A percentile compares a stretch with the other conserved stretches of the same genome.
These are phyloP conservation scores for Epichloe brachyelytri DNA, from an alignment of 2,329 filamentous ascomycete species.

Conservation along the genomic window DNA sequence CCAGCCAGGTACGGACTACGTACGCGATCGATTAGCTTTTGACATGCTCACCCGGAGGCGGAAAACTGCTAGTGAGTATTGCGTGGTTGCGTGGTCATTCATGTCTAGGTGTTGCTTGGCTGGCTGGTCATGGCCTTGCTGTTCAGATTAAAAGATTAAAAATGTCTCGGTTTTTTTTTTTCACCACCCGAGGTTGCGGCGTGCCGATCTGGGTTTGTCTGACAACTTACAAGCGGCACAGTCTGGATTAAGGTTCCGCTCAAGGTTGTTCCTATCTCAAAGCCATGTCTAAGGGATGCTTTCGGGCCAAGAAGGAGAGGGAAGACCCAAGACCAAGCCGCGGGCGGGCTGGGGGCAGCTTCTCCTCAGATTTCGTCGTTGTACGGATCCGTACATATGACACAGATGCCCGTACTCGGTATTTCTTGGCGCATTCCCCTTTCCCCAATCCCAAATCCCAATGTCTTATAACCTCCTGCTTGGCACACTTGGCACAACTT, in stretches of 20 bases:
- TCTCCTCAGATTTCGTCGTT: background rate
- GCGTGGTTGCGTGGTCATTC: no score
- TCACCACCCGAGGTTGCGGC: background rate
- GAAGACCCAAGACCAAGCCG: no score
- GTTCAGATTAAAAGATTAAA: no score
- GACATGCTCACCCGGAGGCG: no score
- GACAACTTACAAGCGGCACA: conserved; percentile 4
- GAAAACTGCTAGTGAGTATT: no score
- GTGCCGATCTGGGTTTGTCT: conserved; percentile 5
- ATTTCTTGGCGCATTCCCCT: conserved; percentile 1
- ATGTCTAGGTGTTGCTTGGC: background rate
- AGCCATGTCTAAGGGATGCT: conserved; percentile 7
- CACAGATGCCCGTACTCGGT: no score
- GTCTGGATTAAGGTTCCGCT: conserved; percentile 10
- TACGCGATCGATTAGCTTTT: no score
- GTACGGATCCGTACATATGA: background rate
- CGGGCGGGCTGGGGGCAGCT: no score
- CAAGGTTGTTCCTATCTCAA: conserved; percentile 11
- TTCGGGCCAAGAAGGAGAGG: background rate
- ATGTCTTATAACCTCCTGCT: background rate
- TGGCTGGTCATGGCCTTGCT: no score
- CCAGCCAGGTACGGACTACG: no score
- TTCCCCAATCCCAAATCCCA: background rate
- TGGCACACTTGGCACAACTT: background rate
- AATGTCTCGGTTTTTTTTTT: background rate